phyloP scores from a whole-genome alignment of 371 early-diverging fungal genomes.

The Enteropsectra breve region DNA sequence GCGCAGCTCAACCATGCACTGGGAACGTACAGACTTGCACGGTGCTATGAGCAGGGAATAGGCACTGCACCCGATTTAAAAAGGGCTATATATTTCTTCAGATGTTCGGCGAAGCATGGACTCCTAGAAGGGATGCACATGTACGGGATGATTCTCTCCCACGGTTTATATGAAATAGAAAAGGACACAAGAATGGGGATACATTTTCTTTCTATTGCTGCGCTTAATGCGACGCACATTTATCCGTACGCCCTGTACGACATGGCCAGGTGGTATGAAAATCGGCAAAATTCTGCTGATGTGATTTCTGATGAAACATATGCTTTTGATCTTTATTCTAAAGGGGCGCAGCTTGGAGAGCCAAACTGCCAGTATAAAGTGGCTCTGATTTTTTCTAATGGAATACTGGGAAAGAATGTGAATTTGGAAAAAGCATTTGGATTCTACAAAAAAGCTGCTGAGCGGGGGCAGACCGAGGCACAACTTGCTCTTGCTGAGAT shows the following conservation, averaged over 20 bases:
- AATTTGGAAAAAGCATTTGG: slow-evolving; percentile 30
- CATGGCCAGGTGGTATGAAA: slow-evolving; percentile 56
- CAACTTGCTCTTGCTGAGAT: slow-evolving; percentile 31
- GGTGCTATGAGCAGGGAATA: slow-evolving; percentile 58
- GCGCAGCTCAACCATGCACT: slow-evolving; percentile 50
- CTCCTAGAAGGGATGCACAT: slow-evolving; percentile 56
- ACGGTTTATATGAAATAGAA: slow-evolving; percentile 44
- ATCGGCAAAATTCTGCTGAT: slow-evolving; percentile 10
- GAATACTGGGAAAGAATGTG: slow-evolving; percentile 42
- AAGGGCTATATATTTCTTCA: slow-evolving; percentile 58
- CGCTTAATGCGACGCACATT: slow-evolving; percentile 39
- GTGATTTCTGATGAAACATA: slow-evolving; percentile 51
- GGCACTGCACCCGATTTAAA: slow-evolving; percentile 30
- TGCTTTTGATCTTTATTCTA: slow-evolving; percentile 50
- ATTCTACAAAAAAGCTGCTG: slow-evolving; percentile 53
- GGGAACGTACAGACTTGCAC: slow-evolving; percentile 55
- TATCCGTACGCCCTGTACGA: slow-evolving; percentile 60
- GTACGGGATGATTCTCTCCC: slow-evolving; percentile 55
- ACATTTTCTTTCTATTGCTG: slow-evolving; percentile 57
- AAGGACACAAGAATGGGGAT: slow-evolving; percentile 52
- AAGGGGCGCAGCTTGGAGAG: slow-evolving; percentile 53
- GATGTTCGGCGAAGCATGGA: slow-evolving; percentile 60
- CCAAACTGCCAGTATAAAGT: slow-evolving; percentile 55
- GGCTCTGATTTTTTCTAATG: slow-evolving; percentile 49
- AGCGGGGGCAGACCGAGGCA: slow-evolving; percentile 56